A percentile compares a stretch with the other conserved stretches of the same genome.
phyloP scores from a whole-genome alignment of 2,329 filamentous ascomycete genomes.

The Ophiognomonia clavigignenti-juglandacearum region DNA sequence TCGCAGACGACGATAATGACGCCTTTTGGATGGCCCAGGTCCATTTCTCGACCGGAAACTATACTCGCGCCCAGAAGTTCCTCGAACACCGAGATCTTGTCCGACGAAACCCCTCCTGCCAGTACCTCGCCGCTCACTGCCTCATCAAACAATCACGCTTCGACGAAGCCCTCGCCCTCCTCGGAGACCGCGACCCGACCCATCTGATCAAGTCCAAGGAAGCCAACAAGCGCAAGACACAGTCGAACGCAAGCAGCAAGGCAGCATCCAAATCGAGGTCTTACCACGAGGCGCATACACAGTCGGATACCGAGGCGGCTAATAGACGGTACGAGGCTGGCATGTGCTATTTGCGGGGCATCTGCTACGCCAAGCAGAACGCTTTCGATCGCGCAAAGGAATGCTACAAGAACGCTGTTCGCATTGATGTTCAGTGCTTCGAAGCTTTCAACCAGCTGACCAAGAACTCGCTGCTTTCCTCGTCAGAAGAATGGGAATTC shows the following conservation, averaged over 20 bases:
- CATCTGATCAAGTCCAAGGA: constrained; percentile 67
- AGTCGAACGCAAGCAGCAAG: constrained; percentile 38
- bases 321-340: constrained; percentile 87
- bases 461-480: constrained; percentile 86
- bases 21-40: constrained; percentile 98
- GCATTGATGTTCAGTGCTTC: constrained; percentile 96
- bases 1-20: constrained; percentile 80
- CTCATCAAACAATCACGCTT: constrained; percentile 87
- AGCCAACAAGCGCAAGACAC: constrained; percentile 63
- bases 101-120: constrained; percentile 75
- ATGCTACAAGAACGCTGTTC: constrained; percentile 95
- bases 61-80: constrained; percentile 83
- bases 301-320: constrained; percentile 59
- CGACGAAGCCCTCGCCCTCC: constrained; percentile 78
- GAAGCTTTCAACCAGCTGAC: constrained; percentile 98
- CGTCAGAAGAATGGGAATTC: constrained; percentile 84
- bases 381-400: constrained; percentile 96
- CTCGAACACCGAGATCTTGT: constrained; percentile 81
- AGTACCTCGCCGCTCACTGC: constrained; percentile 90
- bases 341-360: constrained; percentile 92
- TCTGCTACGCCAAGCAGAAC: constrained; percentile 96
- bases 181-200: constrained; percentile 91
- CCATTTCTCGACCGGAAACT: constrained; percentile 93
- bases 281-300: constrained; percentile 14
- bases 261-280: constrained; percentile 9